These are phyloP conservation scores for Stagonosporopsis vannaccii DNA, from an alignment of 2,329 filamentous ascomycete species.

Conservation along the genomic window DNA sequence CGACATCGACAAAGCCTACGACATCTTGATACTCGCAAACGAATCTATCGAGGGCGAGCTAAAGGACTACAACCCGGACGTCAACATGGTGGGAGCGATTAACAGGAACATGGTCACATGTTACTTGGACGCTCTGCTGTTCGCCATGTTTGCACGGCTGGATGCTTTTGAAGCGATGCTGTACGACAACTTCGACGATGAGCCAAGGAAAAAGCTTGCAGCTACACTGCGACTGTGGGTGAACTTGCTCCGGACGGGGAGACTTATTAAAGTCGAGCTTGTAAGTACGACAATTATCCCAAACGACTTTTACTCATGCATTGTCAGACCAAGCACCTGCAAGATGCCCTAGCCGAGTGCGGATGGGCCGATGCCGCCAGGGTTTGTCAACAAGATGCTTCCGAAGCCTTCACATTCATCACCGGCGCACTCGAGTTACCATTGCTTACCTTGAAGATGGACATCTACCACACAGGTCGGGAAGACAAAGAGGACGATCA, in stretches of 20 bases:
- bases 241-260: conserved; percentile 85
- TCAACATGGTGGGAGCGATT: conserved; percentile 81
- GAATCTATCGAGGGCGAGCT: conserved; percentile 83
- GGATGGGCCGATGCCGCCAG: conserved; percentile 84
- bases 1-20: conserved; percentile 76
- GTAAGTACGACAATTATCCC: conserved; percentile 56
- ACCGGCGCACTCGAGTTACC: conserved; percentile 89
- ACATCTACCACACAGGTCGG: conserved; percentile 91
- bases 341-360: conserved; percentile 81
- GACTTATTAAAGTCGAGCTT: conserved; percentile 84
- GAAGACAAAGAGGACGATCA: conserved; percentile 86
- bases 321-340: conserved; percentile 76
- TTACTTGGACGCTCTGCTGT: conserved; percentile 88
- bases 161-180: conserved; percentile 93
- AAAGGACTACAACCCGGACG: conserved; percentile 73
- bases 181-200: conserved; percentile 77
- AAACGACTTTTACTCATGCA: conserved; percentile 4
- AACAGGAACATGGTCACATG: conserved; percentile 91
- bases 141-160: conserved; percentile 92
- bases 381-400: conserved; percentile 90
- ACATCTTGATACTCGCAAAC: conserved; percentile 79
- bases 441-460: conserved; percentile 88
- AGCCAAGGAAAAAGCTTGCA: conserved; percentile 75
- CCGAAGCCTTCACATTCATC: conserved; percentile 94
- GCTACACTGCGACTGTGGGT: conserved; percentile 87